A percentile compares a stretch with the other conserved stretches of the same genome.
phyloP scores from a whole-genome alignment of 192 early-diverging fungal species.

The Podila epicladia region DNA sequence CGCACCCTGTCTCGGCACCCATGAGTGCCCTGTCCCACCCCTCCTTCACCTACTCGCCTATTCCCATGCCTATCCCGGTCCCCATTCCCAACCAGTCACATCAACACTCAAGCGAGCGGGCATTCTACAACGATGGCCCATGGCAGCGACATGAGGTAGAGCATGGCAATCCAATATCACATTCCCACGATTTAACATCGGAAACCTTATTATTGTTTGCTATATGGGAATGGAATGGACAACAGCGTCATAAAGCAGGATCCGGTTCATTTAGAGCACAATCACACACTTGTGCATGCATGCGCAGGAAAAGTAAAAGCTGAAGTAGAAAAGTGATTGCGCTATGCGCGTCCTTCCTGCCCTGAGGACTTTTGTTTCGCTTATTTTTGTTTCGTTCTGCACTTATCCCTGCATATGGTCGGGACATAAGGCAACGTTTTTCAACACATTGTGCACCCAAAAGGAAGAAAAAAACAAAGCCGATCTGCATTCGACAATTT shows the following conservation, averaged over 20 bases:
- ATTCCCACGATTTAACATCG: background rate
- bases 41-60: background rate
- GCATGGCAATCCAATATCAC: background rate
- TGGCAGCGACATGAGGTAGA: conserved; percentile 47
- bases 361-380: background rate
- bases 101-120: background rate
- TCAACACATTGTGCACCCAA: no score
- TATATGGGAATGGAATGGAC: no score
- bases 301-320: no score
- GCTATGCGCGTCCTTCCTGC: background rate
- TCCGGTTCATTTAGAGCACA: no score
- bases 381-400: background rate
- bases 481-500: background rate
- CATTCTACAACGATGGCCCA: conserved; percentile 21
- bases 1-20: conserved; percentile 12
- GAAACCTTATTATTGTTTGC: background rate
- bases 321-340: background rate
- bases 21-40: background rate
- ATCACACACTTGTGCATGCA: no score
- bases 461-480: no score
- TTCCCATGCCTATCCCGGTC: background rate
- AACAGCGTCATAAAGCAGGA: no score
- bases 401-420: background rate
- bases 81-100: background rate
- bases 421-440: no score